Evolutionary conservation across 2,329 filamentous ascomycete genomes (phyloP).

Genomic region (Stenocarpella maydis): DNA sequence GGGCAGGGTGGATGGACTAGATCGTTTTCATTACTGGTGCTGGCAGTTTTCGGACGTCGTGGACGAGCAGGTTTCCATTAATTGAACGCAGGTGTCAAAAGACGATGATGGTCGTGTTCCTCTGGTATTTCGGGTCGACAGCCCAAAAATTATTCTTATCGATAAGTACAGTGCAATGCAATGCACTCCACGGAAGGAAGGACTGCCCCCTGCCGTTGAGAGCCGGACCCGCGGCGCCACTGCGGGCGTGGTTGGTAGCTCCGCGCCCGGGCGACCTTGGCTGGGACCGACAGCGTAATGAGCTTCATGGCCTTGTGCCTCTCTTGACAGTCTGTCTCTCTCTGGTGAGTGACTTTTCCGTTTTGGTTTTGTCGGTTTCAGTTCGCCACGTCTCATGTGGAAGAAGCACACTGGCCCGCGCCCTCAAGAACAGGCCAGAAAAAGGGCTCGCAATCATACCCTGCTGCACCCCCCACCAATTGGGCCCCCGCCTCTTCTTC

Average conservation of each 20-base stretch:
- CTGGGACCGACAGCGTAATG: neutral
- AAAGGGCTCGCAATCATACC: neutral
- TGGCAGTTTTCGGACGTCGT: neutral
- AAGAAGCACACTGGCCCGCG: neutral
- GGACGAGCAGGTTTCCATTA: neutral
- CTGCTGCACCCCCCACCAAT: neutral
- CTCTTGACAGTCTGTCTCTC: neutral
- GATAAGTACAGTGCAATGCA: neutral
- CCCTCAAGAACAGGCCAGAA: neutral
- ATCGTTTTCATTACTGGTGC: conserved; percentile 9
- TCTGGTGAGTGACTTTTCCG: neutral
- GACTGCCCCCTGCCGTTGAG: neutral
- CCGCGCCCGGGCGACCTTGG: conserved; percentile 16
- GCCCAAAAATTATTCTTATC: conserved; percentile 31
- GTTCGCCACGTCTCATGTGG: neutral
- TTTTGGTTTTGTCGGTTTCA: neutral
- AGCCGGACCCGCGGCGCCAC: neutral
- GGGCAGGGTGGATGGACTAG: neutral
- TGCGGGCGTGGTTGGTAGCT: conserved; percentile 1
- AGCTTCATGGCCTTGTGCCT: neutral
- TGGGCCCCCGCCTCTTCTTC: neutral
- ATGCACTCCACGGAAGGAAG: no score
- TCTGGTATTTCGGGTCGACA: neutral
- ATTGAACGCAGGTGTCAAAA: neutral
- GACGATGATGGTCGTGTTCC: neutral